phyloP scores from a whole-genome alignment of 2,329 filamentous ascomycete genomes.

The Emergomyces pasteurianus region DNA sequence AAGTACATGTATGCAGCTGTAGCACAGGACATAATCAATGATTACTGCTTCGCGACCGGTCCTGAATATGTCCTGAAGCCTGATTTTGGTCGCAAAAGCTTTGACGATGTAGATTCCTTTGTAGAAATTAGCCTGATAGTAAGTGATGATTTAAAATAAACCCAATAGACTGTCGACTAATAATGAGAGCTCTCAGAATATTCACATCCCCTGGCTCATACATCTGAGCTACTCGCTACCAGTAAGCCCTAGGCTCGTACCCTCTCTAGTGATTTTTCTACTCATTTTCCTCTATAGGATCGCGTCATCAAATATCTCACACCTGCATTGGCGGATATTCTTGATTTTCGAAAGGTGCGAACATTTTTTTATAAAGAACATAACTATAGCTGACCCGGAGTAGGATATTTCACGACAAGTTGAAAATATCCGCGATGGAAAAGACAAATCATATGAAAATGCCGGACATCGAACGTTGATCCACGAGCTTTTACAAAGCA shows the following conservation, averaged over 20 bases:
- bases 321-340: neutral
- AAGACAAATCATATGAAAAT: neutral
- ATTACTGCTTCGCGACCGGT: conserved; percentile 17
- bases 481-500: neutral
- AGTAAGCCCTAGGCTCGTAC: neutral
- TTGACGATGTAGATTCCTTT: neutral
- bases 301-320: neutral
- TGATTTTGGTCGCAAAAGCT: neutral
- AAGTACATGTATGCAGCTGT: conserved; percentile 21
- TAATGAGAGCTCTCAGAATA: neutral
- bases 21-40: conserved; percentile 29
- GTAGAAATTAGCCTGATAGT: neutral
- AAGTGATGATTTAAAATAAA: neutral
- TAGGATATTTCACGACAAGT: neutral
- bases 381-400: neutral
- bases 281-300: neutral
- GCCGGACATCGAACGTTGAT: neutral
- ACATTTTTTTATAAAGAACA: neutral
- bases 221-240: neutral
- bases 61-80: neutral
- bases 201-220: neutral
- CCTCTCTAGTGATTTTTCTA: neutral
- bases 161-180: neutral
- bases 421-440: neutral
- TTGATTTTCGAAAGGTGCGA: neutral